Evolutionary conservation across 495 filamentous ascomycete species (phyloP), one percentile per base, ranked within the genome.

Genomic region (Penicillium cataractarum): DNA sequence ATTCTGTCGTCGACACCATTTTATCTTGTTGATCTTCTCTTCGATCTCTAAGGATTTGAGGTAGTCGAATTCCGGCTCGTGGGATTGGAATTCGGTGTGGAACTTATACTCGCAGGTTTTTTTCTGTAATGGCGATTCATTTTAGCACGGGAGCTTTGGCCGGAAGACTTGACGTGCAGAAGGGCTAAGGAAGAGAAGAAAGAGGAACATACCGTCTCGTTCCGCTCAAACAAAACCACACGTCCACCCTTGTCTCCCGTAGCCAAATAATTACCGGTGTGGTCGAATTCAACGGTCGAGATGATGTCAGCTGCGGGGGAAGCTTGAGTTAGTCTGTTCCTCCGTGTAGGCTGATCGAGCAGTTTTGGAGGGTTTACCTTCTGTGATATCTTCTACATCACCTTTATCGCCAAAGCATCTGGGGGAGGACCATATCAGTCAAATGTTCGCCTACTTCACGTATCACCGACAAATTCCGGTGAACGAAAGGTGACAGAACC

Each of bases 21-120:
- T 99, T 78, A 99, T 99, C 83, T 99, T 99, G 84, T 99, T 99
- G 85, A 99, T 99, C 82, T 99, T 99, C 80, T 99, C 95, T 84
- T 99, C 95, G 67, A 99, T 99, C 80, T 99, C 95, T 61, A 99
- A 84, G 22, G 95, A 99, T 80, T 99, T 99, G 59, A 99, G 86
- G 76, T 99, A 99, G 74, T 99, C 95, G 76, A 99, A 99, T 76
- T 99, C 95, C 22, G 95, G 95, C 75, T 99, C 95, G 78, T 99
- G 95, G 57, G 95, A 99, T 83, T 99, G 95, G 64, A 99, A 99
- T 73, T 99, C 95, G 71, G 95, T 99, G 75, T 99, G 95, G 78
- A 99, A 99, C 76, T 99, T 99, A 84, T 99, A 99, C 78, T 99
- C 95, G 85, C 95, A 99, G 15, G 95, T 97, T 89, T 98, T 99